These are phyloP conservation scores for Clavulina sp. DNA, from an alignment of 768 basidiomycete genomes.

Conservation along the genomic window DNA sequence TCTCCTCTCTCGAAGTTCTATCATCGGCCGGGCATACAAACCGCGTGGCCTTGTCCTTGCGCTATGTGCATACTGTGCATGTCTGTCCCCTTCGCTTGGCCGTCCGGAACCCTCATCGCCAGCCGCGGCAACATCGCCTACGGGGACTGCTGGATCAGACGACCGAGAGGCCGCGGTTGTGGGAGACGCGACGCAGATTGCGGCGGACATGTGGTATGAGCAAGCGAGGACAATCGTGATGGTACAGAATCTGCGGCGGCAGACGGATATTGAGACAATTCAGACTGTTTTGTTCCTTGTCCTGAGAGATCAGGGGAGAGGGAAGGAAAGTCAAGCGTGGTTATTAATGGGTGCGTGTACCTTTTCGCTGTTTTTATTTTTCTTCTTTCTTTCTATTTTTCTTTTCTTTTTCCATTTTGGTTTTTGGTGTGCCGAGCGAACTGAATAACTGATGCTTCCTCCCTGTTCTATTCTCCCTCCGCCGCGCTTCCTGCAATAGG, in stretches of 20 bases:
- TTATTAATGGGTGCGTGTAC: not conserved
- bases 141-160: no score
- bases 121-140: not conserved
- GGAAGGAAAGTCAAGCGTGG: not conserved
- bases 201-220: slow-evolving; percentile 1
- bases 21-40: not conserved
- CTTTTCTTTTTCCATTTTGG: no score
- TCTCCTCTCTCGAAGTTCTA: not conserved
- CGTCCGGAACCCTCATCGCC: not conserved
- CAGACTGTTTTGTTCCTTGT: not conserved
- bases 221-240: not conserved
- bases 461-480: no score
- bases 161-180: no score
- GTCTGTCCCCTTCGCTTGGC: not conserved
- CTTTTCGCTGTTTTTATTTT: not conserved
- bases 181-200: not conserved
- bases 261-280: not conserved
- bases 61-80: not conserved
- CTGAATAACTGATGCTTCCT: no score
- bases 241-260: not conserved
- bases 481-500: no score
- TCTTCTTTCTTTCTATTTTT: not conserved
- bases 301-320: not conserved
- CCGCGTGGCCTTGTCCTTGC: not conserved
- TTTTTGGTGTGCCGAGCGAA: no score